These are phyloP conservation scores for Candida taoyuanica DNA, from an alignment of 805 yeast species.

Conservation along the genomic window DNA sequence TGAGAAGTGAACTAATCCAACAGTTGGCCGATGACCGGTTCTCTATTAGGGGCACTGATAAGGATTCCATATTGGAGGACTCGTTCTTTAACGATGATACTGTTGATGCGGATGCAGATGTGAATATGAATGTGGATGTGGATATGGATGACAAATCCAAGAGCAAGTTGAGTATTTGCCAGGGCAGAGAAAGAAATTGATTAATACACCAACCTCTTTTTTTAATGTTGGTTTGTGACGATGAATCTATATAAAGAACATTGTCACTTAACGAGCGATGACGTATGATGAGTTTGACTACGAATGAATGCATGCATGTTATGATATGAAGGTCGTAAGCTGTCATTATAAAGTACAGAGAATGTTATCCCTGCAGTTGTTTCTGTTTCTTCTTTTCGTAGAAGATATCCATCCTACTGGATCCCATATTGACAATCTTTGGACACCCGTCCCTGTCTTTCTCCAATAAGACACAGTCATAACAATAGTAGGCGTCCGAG, in stretches of 20 bases:
- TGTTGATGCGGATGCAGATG: too few relatives aligned
- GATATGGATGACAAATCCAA: too few relatives aligned
- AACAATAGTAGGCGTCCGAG: slow-evolving; percentile 75
- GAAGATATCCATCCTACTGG: slow-evolving; percentile 62
- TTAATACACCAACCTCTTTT: too few relatives aligned
- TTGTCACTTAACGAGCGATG: neutral
- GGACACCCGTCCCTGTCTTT: slow-evolving; percentile 93
- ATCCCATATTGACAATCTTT: slow-evolving; percentile 71
- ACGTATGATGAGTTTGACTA: neutral
- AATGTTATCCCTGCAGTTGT: slow-evolving; percentile 12
- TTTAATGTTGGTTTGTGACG: too few relatives aligned
- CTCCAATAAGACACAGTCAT: slow-evolving; percentile 76
- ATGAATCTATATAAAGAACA: too few relatives aligned
- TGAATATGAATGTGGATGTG: too few relatives aligned
- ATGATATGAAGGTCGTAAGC: too few relatives aligned
- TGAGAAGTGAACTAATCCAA: slow-evolving; percentile 19
- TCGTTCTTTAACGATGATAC: slow-evolving; percentile 4
- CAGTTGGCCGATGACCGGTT: slow-evolving; percentile 1
- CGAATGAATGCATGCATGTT: too few relatives aligned
- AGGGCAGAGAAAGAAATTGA: too few relatives aligned
- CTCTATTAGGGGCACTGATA: slow-evolving; percentile 15
- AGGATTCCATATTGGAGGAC: slow-evolving; percentile 6
- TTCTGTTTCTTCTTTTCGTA: slow-evolving; percentile 48
- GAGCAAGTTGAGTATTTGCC: too few relatives aligned
- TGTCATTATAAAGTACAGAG: too few relatives aligned